Evolutionary conservation across 1,284 basidiomycete genomes (phyloP).

Genomic region (Sphagnurus paluster): DNA sequence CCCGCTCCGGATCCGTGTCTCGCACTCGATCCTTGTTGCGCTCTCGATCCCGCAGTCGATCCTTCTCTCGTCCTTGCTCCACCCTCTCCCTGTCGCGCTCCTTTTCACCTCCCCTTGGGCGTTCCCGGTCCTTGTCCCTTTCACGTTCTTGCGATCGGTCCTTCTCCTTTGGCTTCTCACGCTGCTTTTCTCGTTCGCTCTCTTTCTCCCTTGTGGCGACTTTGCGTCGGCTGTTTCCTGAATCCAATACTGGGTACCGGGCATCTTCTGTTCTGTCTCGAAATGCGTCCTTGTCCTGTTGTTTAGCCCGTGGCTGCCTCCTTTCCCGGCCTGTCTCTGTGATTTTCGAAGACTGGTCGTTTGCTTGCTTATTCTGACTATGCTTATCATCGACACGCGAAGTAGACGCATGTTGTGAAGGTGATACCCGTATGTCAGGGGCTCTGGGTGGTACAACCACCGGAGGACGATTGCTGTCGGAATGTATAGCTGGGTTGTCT

Average conservation of each 20-base stretch:
- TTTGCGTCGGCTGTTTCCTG: conserved; percentile 18
- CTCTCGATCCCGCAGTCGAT: neutral
- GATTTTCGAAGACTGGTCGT: conserved; percentile 1
- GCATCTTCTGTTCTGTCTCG: conserved; percentile 2
- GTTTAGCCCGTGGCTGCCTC: conserved; percentile 6
- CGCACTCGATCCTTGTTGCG: neutral
- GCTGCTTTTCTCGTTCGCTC: conserved; percentile 4
- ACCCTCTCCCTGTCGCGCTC: conserved; percentile 18
- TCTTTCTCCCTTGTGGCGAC: conserved; percentile 10
- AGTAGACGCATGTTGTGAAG: conserved; percentile 17
- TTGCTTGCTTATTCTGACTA: conserved; percentile 1
- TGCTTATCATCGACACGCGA: conserved; percentile 7
- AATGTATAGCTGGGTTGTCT: conserved; percentile 1
- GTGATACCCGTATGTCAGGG: conserved; percentile 24
- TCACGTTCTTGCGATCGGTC: neutral
- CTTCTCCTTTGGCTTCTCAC: conserved; percentile 9
- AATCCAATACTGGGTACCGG: neutral
- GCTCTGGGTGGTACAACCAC: conserved; percentile 7
- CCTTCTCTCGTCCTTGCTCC: conserved; percentile 16
- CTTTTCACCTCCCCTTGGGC: neutral
- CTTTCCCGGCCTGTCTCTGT: conserved; percentile 6
- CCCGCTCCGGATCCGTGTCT: no score
- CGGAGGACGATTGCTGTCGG: conserved; percentile 14
- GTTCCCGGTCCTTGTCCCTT: neutral
- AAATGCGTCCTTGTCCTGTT: conserved; percentile 6